Conservation (phyloP, 2,329 filamentous ascomycete genomes). For the Paraphoma sp. region DNA sequence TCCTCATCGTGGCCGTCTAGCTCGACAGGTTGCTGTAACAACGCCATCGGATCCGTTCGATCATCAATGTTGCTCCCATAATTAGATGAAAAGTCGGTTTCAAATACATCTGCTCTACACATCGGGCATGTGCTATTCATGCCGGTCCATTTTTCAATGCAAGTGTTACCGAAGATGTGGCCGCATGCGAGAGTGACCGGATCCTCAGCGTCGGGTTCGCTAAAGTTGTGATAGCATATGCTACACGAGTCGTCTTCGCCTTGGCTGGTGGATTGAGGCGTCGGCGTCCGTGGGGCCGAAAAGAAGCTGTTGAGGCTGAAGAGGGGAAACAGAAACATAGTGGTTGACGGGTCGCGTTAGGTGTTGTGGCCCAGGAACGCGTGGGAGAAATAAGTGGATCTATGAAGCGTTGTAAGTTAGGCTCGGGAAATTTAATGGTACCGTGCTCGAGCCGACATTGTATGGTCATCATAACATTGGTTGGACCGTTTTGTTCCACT, state of each 20-base stretch:
- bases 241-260: constrained; percentile 7
- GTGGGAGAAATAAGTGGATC: no score
- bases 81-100: neutral
- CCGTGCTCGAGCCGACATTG: no score
- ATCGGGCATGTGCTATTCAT: constrained; percentile 19
- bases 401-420: no score
- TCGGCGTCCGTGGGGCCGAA: no score
- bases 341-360: no score
- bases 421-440: no score
- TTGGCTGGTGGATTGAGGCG: no score
- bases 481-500: no score
- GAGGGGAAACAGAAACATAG: no score
- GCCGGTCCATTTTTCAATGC: constrained; percentile 15
- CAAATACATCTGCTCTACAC: constrained; percentile 10
- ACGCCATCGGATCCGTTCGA: neutral
- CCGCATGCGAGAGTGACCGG: constrained; percentile 17
- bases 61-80: neutral
- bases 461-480: no score
- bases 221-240: constrained; percentile 16
- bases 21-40: neutral
- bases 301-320: no score
- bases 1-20: neutral
- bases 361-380: no score
- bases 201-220: constrained; percentile 8
- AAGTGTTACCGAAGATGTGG: constrained; percentile 22